Conservation (phyloP, 495 filamentous ascomycete species). For the Sabuloglossum arenarium region DNA sequence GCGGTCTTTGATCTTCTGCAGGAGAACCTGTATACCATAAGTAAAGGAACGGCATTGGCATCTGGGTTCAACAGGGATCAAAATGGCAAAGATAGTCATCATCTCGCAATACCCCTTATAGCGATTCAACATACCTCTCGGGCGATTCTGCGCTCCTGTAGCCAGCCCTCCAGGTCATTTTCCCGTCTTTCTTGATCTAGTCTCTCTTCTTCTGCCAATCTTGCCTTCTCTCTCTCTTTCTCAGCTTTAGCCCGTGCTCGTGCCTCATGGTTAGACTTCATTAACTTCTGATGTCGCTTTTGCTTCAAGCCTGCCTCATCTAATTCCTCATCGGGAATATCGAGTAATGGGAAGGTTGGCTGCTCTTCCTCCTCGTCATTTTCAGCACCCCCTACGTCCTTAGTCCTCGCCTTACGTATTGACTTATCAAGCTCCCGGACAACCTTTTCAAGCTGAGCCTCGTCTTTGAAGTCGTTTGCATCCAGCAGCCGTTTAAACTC, state of each 20-base stretch:
- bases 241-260: conserved; percentile 80
- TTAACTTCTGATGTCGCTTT: conserved; percentile 75
- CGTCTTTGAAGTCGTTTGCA: conserved; percentile 77
- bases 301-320: conserved; percentile 78
- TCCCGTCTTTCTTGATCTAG: conserved; percentile 65
- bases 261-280: conserved; percentile 88
- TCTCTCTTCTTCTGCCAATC: conserved; percentile 60
- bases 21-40: conserved; percentile 23
- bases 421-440: conserved; percentile 77
- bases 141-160: conserved; percentile 54
- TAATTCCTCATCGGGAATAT: conserved; percentile 75
- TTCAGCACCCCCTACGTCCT: conserved; percentile 71
- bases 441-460: conserved; percentile 53
- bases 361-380: conserved; percentile 53
- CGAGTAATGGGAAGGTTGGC: conserved; percentile 70
- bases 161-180: conserved; percentile 71
- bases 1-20: conserved; percentile 80
- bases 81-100: not conserved
- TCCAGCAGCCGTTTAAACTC: conserved; percentile 71
- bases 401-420: conserved; percentile 72
- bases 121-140: conserved; percentile 28
- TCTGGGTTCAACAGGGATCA: not conserved
- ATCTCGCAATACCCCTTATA: not conserved
- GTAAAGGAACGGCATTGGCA: not conserved
- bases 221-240: conserved; percentile 76